phyloP scores from a whole-genome alignment of 495 filamentous ascomycete genomes.

The Tuber indicum region DNA sequence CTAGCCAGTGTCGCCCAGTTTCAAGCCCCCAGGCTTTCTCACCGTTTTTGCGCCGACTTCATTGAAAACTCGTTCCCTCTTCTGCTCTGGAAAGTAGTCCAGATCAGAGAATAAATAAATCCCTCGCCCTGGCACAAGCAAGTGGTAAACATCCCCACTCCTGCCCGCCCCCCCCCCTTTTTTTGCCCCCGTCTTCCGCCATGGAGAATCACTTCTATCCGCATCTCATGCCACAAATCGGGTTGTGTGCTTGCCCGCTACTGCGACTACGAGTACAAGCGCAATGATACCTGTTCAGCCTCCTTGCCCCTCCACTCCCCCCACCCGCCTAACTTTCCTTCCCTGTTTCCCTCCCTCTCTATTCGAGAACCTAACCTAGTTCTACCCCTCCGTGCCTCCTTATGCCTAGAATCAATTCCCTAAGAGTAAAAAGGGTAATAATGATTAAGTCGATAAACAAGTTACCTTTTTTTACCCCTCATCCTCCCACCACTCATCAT shows the following conservation, averaged over 20 bases:
- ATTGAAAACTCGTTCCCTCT: background rate
- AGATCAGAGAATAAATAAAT: conserved; percentile 6
- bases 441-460: conserved; percentile 13
- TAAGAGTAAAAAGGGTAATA: background rate
- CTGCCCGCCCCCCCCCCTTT: background rate
- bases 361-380: conserved; percentile 8
- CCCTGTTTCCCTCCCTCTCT: background rate
- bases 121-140: conserved; percentile 3
- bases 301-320: background rate
- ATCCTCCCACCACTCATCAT: conserved; percentile 31
- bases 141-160: conserved; percentile 4
- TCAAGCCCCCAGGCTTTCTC: background rate
- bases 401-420: conserved; percentile 23
- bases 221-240: background rate
- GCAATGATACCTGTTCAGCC: background rate
- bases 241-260: background rate
- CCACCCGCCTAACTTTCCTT: background rate
- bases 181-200: background rate
- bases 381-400: conserved; percentile 27
- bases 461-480: conserved; percentile 32
- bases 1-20: background rate
- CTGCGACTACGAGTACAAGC: background rate
- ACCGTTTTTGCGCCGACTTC: background rate
- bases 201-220: background rate
- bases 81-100: conserved; percentile 6